Conservation (phyloP, 495 filamentous ascomycete genomes). For the Tetracladium marchalianum region DNA sequence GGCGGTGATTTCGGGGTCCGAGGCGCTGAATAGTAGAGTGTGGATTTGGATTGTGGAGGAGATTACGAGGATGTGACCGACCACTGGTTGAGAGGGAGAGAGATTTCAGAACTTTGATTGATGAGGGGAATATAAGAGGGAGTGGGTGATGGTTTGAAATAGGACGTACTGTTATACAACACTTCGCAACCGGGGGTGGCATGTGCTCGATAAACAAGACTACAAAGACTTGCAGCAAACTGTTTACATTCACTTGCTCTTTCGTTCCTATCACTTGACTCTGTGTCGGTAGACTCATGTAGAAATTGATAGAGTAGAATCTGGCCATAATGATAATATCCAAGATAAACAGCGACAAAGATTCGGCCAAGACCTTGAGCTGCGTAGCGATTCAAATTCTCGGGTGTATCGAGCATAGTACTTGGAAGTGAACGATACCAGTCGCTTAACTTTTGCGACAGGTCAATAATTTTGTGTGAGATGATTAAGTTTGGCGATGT, state of each 20-base stretch:
- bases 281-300: slow-evolving; percentile 14
- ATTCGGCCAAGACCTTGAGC: slow-evolving; percentile 26
- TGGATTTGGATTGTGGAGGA: slow-evolving; percentile 32
- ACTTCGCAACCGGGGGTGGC: slow-evolving; percentile 24
- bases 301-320: slow-evolving; percentile 33
- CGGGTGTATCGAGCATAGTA: slow-evolving; percentile 22
- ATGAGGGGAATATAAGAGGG: too few species aligned
- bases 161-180: slow-evolving; percentile 16
- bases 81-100: slow-evolving; percentile 22
- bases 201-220: slow-evolving; percentile 25
- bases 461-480: slow-evolving; percentile 9
- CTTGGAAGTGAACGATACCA: slow-evolving; percentile 24
- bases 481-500: slow-evolving; percentile 7
- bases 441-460: slow-evolving; percentile 19
- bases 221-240: slow-evolving; percentile 23
- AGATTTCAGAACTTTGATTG: too few species aligned
- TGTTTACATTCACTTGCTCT: slow-evolving; percentile 27
- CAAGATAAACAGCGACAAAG: slow-evolving; percentile 30
- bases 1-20: slow-evolving; percentile 11
- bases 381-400: slow-evolving; percentile 22
- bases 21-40: slow-evolving; percentile 23
- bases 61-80: slow-evolving; percentile 32
- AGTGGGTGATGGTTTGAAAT: too few species aligned
- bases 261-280: not conserved
- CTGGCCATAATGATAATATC: slow-evolving; percentile 33